Conservation (phyloP, 2,329 filamentous ascomycete genomes). For the Aspergillus glaucus region DNA sequence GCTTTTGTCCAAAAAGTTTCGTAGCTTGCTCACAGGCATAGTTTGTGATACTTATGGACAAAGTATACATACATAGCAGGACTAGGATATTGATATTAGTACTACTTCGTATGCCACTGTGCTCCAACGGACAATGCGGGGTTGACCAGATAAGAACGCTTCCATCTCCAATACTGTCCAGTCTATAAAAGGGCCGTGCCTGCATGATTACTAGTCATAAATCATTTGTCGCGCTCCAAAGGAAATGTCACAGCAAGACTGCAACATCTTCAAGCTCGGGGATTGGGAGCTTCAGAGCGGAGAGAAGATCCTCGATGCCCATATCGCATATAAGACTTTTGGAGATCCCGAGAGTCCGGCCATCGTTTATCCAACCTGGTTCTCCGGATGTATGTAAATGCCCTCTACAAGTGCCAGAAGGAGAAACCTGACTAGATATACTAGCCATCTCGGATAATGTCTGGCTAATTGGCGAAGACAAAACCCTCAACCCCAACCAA, state of each 20-base stretch:
- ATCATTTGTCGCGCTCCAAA: too few relatives aligned
- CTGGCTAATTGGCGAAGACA: slow-evolving; percentile 64
- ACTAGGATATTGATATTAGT: too few relatives aligned
- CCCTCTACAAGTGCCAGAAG: slow-evolving; percentile 1
- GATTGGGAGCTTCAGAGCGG: slow-evolving; percentile 63
- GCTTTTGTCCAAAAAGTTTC: neutral
- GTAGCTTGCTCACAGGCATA: too few relatives aligned
- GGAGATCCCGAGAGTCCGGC: slow-evolving; percentile 57
- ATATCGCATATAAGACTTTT: slow-evolving; percentile 71
- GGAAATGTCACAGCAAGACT: slow-evolving; percentile 25
- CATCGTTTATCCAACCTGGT: slow-evolving; percentile 74
- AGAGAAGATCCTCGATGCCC: slow-evolving; percentile 55
- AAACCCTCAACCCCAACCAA: slow-evolving; percentile 56
- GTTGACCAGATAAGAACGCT: neutral
- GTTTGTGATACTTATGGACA: too few relatives aligned
- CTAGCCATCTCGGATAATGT: slow-evolving; percentile 61
- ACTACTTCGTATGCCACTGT: too few relatives aligned
- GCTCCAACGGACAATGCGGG: too few relatives aligned
- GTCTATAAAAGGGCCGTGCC: too few relatives aligned
- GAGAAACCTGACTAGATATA: slow-evolving; percentile 1
- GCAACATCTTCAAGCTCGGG: slow-evolving; percentile 53
- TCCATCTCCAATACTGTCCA: neutral
- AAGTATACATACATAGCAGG: too few relatives aligned
- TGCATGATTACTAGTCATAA: neutral
- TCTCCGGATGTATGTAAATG: slow-evolving; percentile 49